phyloP scores from a whole-genome alignment of 441 rosid species.

The Monsonia emarginata region DNA sequence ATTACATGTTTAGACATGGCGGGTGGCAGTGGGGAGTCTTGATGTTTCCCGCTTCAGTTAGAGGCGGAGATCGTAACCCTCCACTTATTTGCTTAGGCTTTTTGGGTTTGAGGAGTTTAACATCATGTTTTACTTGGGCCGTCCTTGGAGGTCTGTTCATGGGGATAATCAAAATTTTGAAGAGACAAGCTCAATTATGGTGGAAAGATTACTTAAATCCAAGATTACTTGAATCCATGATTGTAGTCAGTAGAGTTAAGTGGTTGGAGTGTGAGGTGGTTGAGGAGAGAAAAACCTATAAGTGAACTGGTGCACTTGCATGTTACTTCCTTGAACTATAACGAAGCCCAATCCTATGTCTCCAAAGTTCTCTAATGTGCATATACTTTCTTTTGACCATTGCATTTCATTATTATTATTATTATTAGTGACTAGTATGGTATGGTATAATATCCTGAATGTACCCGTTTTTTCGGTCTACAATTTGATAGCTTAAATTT shows the following conservation, averaged over 20 bases:
- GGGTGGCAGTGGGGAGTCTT: background rate
- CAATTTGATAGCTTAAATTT: background rate
- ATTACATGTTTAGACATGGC: background rate
- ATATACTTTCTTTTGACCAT: background rate
- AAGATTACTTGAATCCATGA: background rate
- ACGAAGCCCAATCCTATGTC: background rate
- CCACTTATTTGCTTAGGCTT: background rate
- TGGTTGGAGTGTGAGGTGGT: background rate
- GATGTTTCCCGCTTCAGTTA: background rate
- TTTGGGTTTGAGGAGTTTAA: background rate
- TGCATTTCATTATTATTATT: background rate
- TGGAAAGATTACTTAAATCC: background rate
- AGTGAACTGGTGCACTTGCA: background rate
- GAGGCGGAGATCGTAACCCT: background rate
- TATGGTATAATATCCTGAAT: background rate
- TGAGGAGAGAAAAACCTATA: background rate
- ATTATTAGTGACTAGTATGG: background rate
- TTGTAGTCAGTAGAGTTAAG: background rate
- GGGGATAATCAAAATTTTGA: background rate
- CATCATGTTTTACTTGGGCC: conserved; percentile 4
- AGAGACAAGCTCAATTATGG: background rate
- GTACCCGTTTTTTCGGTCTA: conserved; percentile 9
- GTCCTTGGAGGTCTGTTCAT: background rate
- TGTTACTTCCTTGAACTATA: background rate
- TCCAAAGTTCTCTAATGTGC: background rate